Percentiles rank a stretch among this genome's conserved stretches.
Conservation (phyloP, 805 yeast genomes). For the Candida manassasensis region DNA sequence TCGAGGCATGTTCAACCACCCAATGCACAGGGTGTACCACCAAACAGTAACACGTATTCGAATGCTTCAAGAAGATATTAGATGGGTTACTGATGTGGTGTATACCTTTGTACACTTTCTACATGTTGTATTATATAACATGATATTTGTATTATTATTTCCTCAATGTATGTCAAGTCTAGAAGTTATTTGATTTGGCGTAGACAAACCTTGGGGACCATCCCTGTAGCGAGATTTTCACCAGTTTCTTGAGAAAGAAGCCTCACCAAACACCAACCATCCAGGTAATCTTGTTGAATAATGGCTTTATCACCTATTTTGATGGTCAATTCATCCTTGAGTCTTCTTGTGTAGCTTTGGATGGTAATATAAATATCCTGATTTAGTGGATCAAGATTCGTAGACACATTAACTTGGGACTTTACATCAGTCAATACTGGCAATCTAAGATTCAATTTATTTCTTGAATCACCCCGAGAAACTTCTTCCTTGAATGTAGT, state of each 20-base stretch:
- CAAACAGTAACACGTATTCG: constrained; percentile 6
- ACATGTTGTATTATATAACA: constrained; percentile 4
- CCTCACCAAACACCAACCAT: constrained; percentile 37
- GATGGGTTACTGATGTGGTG: neutral
- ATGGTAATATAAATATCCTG: constrained; percentile 17
- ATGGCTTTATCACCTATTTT: constrained; percentile 26
- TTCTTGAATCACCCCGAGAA: constrained; percentile 1
- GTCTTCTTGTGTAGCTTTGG: constrained; percentile 21
- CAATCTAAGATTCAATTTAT: constrained; percentile 2
- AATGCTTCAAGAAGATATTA: constrained; percentile 6
- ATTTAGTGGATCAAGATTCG: constrained; percentile 4
- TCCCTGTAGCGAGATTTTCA: constrained; percentile 17
- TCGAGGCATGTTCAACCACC: constrained; percentile 5
- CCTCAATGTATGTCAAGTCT: neutral
- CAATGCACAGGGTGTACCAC: constrained; percentile 8
- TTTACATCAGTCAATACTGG: neutral
- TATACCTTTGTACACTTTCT: neutral
- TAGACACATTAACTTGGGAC: neutral
- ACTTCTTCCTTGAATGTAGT: too few relatives aligned
- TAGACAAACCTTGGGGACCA: constrained; percentile 31
- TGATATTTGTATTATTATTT: constrained; percentile 7
- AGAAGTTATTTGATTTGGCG: constrained; percentile 8
- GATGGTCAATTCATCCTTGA: constrained; percentile 32
- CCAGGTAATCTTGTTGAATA: constrained; percentile 22
- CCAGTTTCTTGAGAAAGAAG: constrained; percentile 8